Evolutionary conservation across 345 rosid genomes (phyloP), one percentile per base, ranked within the genome.

Genomic region (Eutrema japonicum): DNA sequence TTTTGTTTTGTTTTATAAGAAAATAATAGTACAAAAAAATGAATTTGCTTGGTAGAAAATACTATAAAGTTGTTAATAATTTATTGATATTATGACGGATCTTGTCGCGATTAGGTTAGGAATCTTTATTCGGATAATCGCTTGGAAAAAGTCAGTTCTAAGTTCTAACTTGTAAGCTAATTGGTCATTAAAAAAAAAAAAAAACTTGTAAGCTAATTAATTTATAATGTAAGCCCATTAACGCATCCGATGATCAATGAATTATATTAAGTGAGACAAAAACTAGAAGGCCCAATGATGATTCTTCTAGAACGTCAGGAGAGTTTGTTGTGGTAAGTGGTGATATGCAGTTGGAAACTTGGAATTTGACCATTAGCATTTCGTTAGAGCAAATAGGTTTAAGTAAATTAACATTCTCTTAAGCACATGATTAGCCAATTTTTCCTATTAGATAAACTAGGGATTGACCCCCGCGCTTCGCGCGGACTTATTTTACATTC

Each of bases 41-140:
- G 5, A 5, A 3, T 33, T 33, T 33, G 36, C 1, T 33, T 5
- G 0, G 3, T 8, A 37, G 8, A 10, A 53, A 53, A 18, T 41
- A 40, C 4, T 2, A 60, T 35, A 35, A 56, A 57, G 49, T 46
- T 73, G n/a, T 16, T 16, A 5, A 26, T 38, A 29, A 12, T 4
- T 41, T 36, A 16, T 42, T 5, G 36, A 62, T 8, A 9, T 8
- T 45, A 7, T 16, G 50, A 11, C 53, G 26, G 32, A 47, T 29
- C 32, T 75, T 75, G 70, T 61, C 74, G 57, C 32, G 53, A 67
- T 45, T 75, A 9, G 68, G 46, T 14, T 68, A 45, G 64, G 74
- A 75, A 75, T 75, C 79, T 75, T 68, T 68, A 16, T 32, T 30
- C 38, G 67, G 65, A 66, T 64, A 30, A 27, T 57, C 51, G 30